These are phyloP conservation scores for Bisporella sp. DNA, from an alignment of 2,329 filamentous ascomycete species.

Conservation along the genomic window DNA sequence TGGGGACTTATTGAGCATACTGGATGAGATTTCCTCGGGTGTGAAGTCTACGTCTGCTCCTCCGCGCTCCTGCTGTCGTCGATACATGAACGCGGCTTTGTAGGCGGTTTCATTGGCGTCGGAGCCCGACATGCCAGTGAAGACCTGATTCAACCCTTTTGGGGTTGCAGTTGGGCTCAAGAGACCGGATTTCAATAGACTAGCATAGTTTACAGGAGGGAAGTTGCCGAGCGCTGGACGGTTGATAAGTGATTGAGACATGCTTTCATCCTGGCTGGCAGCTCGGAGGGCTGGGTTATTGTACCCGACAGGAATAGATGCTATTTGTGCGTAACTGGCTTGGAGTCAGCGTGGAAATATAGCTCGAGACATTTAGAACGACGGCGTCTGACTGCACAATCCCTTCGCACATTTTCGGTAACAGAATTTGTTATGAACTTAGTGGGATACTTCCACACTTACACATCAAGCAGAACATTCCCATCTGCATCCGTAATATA, in stretches of 20 bases:
- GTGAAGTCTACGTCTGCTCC: slow-evolving; percentile 60
- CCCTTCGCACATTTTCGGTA: too few species aligned
- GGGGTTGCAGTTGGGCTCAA: slow-evolving; percentile 57
- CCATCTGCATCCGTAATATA: slow-evolving; percentile 45
- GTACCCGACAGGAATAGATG: slow-evolving; percentile 78
- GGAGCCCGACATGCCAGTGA: slow-evolving; percentile 72
- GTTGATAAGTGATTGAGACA: slow-evolving; percentile 69
- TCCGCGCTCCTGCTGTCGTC: slow-evolving; percentile 64
- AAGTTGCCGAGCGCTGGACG: slow-evolving; percentile 76
- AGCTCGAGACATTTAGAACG: too few species aligned
- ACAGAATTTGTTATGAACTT: not conserved
- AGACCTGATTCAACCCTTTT: slow-evolving; percentile 70
- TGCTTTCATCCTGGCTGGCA: slow-evolving; percentile 62
- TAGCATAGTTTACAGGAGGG: slow-evolving; percentile 67
- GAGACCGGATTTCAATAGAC: slow-evolving; percentile 64
- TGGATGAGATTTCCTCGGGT: slow-evolving; percentile 56
- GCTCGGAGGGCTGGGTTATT: slow-evolving; percentile 64
- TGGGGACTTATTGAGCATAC: slow-evolving; percentile 66
- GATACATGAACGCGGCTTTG: slow-evolving; percentile 83
- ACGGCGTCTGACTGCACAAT: too few species aligned
- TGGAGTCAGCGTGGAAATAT: slow-evolving; percentile 9
- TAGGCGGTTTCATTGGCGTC: slow-evolving; percentile 82
- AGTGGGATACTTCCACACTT: slow-evolving; percentile 18
- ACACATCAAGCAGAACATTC: slow-evolving; percentile 43
- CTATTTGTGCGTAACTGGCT: slow-evolving; percentile 67